These are phyloP conservation scores for Sporothrix phasma DNA, from an alignment of 2,329 filamentous ascomycete genomes.

Conservation along the genomic window DNA sequence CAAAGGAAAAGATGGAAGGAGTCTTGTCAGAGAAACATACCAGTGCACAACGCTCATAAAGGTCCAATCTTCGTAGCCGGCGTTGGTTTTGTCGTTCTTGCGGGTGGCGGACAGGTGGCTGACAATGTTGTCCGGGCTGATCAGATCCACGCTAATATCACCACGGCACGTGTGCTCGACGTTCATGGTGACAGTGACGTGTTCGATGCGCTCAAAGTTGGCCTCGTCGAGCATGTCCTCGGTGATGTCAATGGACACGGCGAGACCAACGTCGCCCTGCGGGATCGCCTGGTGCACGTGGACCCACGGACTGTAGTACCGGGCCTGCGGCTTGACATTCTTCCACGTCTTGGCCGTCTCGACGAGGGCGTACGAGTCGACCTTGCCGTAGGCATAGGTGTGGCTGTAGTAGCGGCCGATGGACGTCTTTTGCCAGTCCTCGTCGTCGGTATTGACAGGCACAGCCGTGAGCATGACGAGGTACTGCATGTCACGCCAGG, in stretches of 20 bases:
- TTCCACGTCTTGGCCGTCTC: conserved; percentile 78
- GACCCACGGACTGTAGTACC: conserved; percentile 89
- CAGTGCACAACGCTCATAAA: conserved; percentile 98
- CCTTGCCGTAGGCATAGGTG: conserved; percentile 89
- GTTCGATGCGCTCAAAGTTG: conserved; percentile 80
- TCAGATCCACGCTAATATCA: conserved; percentile 83
- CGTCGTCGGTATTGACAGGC: conserved; percentile 60
- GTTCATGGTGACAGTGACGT: conserved; percentile 97
- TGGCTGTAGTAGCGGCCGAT: conserved; percentile 86
- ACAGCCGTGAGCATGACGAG: conserved; percentile 77
- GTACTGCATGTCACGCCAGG: conserved; percentile 92
- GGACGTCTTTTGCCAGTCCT: conserved; percentile 71
- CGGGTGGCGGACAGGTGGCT: conserved; percentile 76
- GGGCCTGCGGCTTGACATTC: conserved; percentile 87
- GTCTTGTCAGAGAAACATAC: conserved; percentile 41
- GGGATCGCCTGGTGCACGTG: conserved; percentile 80
- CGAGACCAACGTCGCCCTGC: conserved; percentile 69
- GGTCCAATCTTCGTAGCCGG: conserved; percentile 88
- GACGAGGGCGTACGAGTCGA: conserved; percentile 78
- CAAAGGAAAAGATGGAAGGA: neutral
- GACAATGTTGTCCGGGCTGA: conserved; percentile 70
- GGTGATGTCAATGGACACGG: conserved; percentile 74
- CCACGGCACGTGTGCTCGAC: conserved; percentile 77
- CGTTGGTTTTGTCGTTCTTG: conserved; percentile 51
- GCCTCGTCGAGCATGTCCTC: conserved; percentile 67